These are phyloP conservation scores for Hypomyces rosellus DNA, from an alignment of 2,329 filamentous ascomycete genomes.

Conservation along the genomic window DNA sequence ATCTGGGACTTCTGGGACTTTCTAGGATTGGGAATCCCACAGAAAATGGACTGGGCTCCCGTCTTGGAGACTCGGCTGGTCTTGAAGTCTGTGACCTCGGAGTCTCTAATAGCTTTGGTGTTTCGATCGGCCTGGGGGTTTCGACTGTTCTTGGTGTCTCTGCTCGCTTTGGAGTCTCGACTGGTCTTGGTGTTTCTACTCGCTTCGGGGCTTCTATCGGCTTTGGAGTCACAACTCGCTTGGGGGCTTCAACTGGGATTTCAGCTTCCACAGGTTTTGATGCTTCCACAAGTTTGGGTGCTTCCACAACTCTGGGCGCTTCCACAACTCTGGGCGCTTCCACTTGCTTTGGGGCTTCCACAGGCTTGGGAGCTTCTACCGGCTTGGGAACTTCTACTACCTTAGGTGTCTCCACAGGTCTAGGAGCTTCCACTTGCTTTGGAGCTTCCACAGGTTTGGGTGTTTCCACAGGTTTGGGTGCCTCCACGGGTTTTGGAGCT, in stretches of 20 bases:
- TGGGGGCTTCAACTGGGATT: not conserved
- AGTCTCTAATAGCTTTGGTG: not conserved
- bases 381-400: not conserved
- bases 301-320: not conserved
- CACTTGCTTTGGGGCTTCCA: not conserved
- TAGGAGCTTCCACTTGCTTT: not conserved
- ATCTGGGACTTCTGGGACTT: constrained; percentile 11
- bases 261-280: not conserved
- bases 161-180: not conserved
- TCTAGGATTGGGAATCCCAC: not conserved
- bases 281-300: not conserved
- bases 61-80: constrained; percentile 13
- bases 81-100: constrained; percentile 15
- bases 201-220: not conserved
- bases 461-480: not conserved
- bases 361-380: not conserved
- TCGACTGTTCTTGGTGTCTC: not conserved
- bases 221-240: not conserved
- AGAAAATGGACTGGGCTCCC: not conserved
- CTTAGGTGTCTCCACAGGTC: not conserved
- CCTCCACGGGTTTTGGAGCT: not conserved
- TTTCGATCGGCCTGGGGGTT: not conserved
- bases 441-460: not conserved
- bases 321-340: not conserved
- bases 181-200: not conserved